phyloP scores from a whole-genome alignment of 1,284 basidiomycete genomes.

The Puccinia polysora region DNA sequence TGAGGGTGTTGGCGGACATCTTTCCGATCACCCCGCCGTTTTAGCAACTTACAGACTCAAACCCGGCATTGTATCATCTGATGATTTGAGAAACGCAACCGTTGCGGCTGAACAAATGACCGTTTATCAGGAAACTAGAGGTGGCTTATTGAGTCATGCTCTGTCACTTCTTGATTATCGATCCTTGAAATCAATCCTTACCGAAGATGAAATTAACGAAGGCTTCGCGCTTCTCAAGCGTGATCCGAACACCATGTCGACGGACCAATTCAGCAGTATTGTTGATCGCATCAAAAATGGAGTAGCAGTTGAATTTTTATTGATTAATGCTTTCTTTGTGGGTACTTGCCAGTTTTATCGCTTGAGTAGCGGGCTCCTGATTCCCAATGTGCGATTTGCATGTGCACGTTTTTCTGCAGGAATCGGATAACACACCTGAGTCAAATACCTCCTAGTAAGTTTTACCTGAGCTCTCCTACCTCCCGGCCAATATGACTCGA shows the following conservation, averaged over 20 bases:
- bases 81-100: conserved; percentile 34
- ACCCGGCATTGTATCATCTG: conserved; percentile 25
- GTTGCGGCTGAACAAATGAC: conserved; percentile 14
- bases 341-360: conserved; percentile 2
- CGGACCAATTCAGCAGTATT: neutral
- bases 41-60: conserved; percentile 15
- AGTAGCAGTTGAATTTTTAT: conserved; percentile 21
- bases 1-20: conserved; percentile 46
- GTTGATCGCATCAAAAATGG: conserved; percentile 6
- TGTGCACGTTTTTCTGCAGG: conserved; percentile 6
- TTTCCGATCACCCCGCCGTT: conserved; percentile 45
- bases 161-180: conserved; percentile 26
- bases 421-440: neutral
- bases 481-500: neutral
- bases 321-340: conserved; percentile 27
- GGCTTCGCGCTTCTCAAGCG: conserved; percentile 17
- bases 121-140: conserved; percentile 8
- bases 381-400: no score
- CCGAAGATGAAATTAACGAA: conserved; percentile 15
- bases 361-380: neutral
- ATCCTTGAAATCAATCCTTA: conserved; percentile 9
- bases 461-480: no score
- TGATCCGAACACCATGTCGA: conserved; percentile 6
- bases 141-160: conserved; percentile 23
- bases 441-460: conserved; percentile 31